phyloP scores from a whole-genome alignment of 78 protist species.

The Monocercomonoides exilis region DNA sequence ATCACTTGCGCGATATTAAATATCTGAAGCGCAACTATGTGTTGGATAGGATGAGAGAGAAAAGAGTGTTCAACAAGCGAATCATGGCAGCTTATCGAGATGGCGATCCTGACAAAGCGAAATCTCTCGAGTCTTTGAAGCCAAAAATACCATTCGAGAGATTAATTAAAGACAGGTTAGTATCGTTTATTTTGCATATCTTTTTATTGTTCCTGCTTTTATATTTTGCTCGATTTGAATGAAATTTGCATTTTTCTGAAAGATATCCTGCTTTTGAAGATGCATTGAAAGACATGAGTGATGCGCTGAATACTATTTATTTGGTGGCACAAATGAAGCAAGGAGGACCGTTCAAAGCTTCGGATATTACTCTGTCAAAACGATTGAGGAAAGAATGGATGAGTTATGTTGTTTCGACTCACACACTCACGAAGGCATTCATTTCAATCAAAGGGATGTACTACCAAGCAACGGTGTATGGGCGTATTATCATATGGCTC shows the following conservation, averaged over 20 bases:
- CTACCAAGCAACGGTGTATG: not conserved
- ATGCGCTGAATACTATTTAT: conserved; percentile 15
- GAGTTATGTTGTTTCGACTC: not conserved
- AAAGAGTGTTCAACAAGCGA: not conserved
- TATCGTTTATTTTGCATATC: not conserved
- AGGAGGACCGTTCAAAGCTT: not conserved
- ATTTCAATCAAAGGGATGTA: conserved; percentile 27
- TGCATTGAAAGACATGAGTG: conserved; percentile 19
- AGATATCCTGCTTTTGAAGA: conserved; percentile 22
- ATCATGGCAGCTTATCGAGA: not conserved
- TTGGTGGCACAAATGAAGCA: conserved; percentile 16
- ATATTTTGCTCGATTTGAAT: too few species aligned
- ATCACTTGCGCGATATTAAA: not conserved
- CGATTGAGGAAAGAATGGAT: not conserved
- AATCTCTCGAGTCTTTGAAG: not conserved
- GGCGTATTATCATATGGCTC: conserved; percentile 1
- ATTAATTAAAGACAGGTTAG: not conserved
- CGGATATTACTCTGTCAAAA: not conserved
- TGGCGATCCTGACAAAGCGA: not conserved
- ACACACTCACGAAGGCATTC: conserved; percentile 1
- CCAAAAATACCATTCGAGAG: not conserved
- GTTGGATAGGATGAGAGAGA: not conserved
- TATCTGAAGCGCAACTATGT: conserved; percentile 1
- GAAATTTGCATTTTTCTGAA: too few species aligned
- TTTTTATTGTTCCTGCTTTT: not conserved